Base-by-base conservation (phyloP, 2,329 filamentous ascomycete species). In the Cryphonectria nitschkei region DNA sequence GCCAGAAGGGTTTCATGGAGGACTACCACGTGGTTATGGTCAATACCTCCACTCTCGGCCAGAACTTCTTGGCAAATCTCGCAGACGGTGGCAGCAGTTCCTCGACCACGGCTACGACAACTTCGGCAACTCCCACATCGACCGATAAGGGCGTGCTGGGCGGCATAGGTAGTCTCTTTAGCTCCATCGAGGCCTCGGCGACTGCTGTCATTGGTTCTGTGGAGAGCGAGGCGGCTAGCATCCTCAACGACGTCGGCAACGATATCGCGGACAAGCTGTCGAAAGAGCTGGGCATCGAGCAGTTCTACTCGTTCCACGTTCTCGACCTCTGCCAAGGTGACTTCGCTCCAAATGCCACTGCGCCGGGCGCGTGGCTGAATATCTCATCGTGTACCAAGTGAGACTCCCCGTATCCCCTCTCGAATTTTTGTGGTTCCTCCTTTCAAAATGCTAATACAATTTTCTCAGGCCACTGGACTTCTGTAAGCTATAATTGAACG, bases 21-120 rank as follows among this genome's bases (percentile, higher is more conserved):
- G 78, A 80, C 26, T 82, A 80, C 72, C 79, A 82, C 52, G 77
- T 83, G 46, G 76, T 83, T 26, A 77, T 79, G 80, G 78, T 84
- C 73, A 83, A 84, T 76, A 81, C 81, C 65, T 82, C 82, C 29
- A 75, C 76, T 16, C 80, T 84, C 54, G 82, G 81, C 32, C 79
- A 81, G 50, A 78, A 82, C 65, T 78, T 82, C 54, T 73, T 84
- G 50, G 75, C 77, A 9, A 75, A 54, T 65, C 46, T 64, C 54
- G 58, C 66, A 43, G 46, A 32, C 29, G 58, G 46, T 22, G 62
- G 70, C 22, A 56, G 65, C 29, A 50, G 68, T 72, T 77, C 62
- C 74, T 75, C 37, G 75, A 72, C 56, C 72, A 78, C 37, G 75
- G 72, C 52, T 71, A 78, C 69, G 72, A 78, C 69, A 69, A 75